Evolutionary conservation across 2,329 filamentous ascomycete genomes (phyloP), one percentile per base, ranked within the genome.

Genomic region (Aureobasidium sp.): DNA sequence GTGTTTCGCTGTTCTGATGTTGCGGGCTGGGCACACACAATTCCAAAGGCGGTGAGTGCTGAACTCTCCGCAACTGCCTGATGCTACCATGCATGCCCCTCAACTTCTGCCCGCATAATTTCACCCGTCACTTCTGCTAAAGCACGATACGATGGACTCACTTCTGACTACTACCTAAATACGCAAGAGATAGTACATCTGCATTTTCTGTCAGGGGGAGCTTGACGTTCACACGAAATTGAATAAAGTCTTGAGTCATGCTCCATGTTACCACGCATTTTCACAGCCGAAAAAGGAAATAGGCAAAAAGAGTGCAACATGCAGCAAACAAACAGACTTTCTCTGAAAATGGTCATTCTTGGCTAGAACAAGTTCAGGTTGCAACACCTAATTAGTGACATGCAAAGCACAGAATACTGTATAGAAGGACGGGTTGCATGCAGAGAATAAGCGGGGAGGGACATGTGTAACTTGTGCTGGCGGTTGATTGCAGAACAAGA

Each of bases 1-100:
- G 37, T 43, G 37, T 55, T 41, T 57, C 29, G 53, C 39, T 59
- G 55, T 36, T 47, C 55, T 47, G 29, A 34, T 48, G 55, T 37
- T 52, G n/a, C 48, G n/a, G n/a, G 12, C 48, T 36, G 10, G 44
- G 24, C 44, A 29, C 29, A 27, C 20, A 20, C 20, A 37, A 59
- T 9, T n/a, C 10, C 56, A 48, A 59, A 50, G 44, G 56, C 56
- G 56, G 56, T 59, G 41, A 57, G 53, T 12, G 34, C 50, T 7
- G 24, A 26, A 27, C 34, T 24, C 17, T 48, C 47, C 47, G 47
- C 50, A 53, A 17, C 50, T 53, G 36, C 50, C 50, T 51, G 17
- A 26, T 37, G 12, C 29, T 20, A 29, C 47, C 32, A 34, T 34
- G 32, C 32, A 34, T 32, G 29, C 50, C 50, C 50, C 50, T 53